Evolutionary conservation across 371 early-diverging fungal genomes (phyloP).

Genomic region (Syncephalis plumigaleata): DNA sequence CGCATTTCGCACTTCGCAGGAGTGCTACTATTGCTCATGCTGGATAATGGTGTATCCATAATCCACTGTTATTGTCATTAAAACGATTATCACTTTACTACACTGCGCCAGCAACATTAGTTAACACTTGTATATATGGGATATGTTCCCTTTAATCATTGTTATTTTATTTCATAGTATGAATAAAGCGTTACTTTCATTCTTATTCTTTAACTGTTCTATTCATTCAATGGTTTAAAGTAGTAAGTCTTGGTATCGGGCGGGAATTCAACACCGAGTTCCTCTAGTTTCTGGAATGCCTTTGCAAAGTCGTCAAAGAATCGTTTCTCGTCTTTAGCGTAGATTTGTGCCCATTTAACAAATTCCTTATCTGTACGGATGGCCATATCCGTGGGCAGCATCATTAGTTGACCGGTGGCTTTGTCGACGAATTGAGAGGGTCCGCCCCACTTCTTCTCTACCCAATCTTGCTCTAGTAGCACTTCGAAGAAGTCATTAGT

Average conservation of each 20-base stretch:
- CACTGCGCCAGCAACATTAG: no score
- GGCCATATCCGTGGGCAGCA: constrained; percentile 69
- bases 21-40: no score
- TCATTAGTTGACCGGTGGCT: constrained; percentile 42
- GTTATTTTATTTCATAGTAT: no score
- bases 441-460: constrained; percentile 64
- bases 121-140: no score
- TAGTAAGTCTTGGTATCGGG: constrained; percentile 33
- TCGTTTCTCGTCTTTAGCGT: constrained; percentile 60
- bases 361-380: constrained; percentile 46
- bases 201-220: no score
- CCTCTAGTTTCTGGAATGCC: constrained; percentile 68
- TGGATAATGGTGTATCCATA: no score
- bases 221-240: constrained; percentile 17
- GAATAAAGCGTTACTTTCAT: no score
- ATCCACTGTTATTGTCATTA: no score
- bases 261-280: constrained; percentile 64
- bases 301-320: constrained; percentile 77
- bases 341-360: constrained; percentile 57
- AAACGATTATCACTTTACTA: no score
- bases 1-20: no score
- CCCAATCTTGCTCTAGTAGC: constrained; percentile 65
- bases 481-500: constrained; percentile 74
- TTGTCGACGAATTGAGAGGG: constrained; percentile 75
- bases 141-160: no score